phyloP scores from a whole-genome alignment of 2,329 filamentous ascomycete genomes.

The Botrytis elliptica region DNA sequence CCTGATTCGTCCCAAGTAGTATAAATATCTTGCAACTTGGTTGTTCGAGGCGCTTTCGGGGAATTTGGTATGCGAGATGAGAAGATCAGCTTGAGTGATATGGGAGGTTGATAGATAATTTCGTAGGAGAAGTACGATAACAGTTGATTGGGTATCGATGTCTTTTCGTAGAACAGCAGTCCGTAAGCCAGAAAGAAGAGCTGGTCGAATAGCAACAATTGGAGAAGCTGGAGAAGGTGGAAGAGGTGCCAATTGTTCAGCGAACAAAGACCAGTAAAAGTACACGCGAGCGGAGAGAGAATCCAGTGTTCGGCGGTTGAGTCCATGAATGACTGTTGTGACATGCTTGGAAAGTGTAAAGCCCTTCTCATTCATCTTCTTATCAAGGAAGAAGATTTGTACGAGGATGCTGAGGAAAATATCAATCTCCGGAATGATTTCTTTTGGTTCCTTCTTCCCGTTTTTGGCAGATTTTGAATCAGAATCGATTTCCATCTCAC shows the following conservation, averaged over 20 bases:
- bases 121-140: constrained; percentile 90
- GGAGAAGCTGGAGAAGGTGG: constrained; percentile 87
- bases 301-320: constrained; percentile 93
- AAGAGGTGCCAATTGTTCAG: constrained; percentile 82
- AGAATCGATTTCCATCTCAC: constrained; percentile 73
- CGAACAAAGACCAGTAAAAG: constrained; percentile 97
- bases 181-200: constrained; percentile 81
- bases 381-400: constrained; percentile 86
- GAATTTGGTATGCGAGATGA: constrained; percentile 95
- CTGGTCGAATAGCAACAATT: constrained; percentile 81
- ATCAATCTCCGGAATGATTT: constrained; percentile 81
- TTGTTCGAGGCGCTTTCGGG: constrained; percentile 94
- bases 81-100: constrained; percentile 92
- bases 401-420: constrained; percentile 83
- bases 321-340: constrained; percentile 77
- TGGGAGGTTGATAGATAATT: constrained; percentile 96
- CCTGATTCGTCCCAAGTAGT: constrained; percentile 94
- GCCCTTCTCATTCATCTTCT: constrained; percentile 75
- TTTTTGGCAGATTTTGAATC: constrained; percentile 59
- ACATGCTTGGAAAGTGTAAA: constrained; percentile 81
- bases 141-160: constrained; percentile 92
- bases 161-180: constrained; percentile 97
- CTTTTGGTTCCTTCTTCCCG: constrained; percentile 65
- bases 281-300: constrained; percentile 93
- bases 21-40: constrained; percentile 94